phyloP scores from a whole-genome alignment of 177 flowering plant genomes.

The Vitis hybrid region DNA sequence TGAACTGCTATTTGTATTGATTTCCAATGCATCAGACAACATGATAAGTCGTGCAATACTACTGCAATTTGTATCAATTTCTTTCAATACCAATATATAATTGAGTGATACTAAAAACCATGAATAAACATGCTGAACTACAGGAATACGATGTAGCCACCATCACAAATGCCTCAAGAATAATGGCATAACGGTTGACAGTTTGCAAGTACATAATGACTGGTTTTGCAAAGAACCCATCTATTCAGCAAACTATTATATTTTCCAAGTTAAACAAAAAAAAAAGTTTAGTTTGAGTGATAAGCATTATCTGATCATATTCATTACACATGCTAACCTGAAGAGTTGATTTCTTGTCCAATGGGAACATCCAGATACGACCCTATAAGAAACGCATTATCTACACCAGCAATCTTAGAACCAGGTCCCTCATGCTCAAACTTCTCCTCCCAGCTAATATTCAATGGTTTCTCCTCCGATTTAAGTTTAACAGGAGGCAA shows the following conservation, averaged over 20 bases:
- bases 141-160: too few species aligned
- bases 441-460: conserved; percentile 75
- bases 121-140: not conserved
- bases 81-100: not conserved
- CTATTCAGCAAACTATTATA: not conserved
- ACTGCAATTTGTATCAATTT: too few species aligned
- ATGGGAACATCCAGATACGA: conserved; percentile 90
- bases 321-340: conserved; percentile 52
- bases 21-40: too few species aligned
- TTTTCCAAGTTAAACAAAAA: not conserved
- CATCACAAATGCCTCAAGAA: not conserved
- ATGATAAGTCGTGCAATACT: too few species aligned
- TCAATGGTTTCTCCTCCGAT: conserved; percentile 70
- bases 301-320: not conserved
- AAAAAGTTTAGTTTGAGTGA: not conserved
- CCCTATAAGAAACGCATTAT: conserved; percentile 66
- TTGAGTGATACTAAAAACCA: not conserved
- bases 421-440: conserved; percentile 62
- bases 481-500: conserved; percentile 92
- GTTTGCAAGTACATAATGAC: not conserved
- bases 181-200: not conserved
- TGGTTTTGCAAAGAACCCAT: not conserved
- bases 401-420: conserved; percentile 42
- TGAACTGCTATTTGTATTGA: too few species aligned
- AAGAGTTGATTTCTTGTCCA: conserved; percentile 82